phyloP scores from a whole-genome alignment of 169 alveolate species.

The Cryptosporidium ubiquitum region DNA sequence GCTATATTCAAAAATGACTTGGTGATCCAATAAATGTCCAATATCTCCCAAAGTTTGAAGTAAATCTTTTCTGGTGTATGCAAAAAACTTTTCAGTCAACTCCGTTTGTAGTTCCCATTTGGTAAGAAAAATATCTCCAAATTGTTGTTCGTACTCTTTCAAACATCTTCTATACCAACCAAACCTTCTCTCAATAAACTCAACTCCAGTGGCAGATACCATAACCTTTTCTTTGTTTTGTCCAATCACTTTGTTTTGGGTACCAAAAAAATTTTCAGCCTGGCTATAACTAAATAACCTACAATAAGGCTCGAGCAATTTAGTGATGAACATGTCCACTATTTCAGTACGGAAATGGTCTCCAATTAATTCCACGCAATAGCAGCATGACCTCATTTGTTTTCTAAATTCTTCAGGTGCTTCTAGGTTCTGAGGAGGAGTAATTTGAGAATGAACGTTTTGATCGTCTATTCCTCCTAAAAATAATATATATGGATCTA shows the following conservation, averaged over 20 bases:
- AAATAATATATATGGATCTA: slow-evolving; percentile 62
- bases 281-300: slow-evolving; percentile 15
- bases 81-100: slow-evolving; percentile 35
- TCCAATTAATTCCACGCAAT: slow-evolving; percentile 49
- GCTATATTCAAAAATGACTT: slow-evolving; percentile 26
- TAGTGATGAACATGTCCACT: slow-evolving; percentile 24
- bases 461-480: slow-evolving; percentile 6
- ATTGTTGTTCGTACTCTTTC: slow-evolving; percentile 72
- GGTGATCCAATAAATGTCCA: slow-evolving; percentile 9
- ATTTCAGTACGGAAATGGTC: slow-evolving; percentile 30
- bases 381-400: slow-evolving; percentile 69
- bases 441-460: background rate
- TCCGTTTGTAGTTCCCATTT: slow-evolving; percentile 20
- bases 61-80: slow-evolving; percentile 24
- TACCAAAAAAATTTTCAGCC: slow-evolving; percentile 19
- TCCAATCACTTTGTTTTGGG: background rate
- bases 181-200: slow-evolving; percentile 55
- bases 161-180: slow-evolving; percentile 64
- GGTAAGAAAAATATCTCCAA: slow-evolving; percentile 49
- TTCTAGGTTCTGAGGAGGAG: slow-evolving; percentile 40
- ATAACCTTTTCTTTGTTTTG: background rate
- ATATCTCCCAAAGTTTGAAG: slow-evolving; percentile 52
- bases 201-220: slow-evolving; percentile 9
- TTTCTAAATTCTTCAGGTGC: slow-evolving; percentile 50
- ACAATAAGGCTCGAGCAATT: slow-evolving; percentile 35